These are phyloP conservation scores for Rauvolfia tetraphylla DNA, from an alignment of 257 asterid genomes.

Conservation along the genomic window DNA sequence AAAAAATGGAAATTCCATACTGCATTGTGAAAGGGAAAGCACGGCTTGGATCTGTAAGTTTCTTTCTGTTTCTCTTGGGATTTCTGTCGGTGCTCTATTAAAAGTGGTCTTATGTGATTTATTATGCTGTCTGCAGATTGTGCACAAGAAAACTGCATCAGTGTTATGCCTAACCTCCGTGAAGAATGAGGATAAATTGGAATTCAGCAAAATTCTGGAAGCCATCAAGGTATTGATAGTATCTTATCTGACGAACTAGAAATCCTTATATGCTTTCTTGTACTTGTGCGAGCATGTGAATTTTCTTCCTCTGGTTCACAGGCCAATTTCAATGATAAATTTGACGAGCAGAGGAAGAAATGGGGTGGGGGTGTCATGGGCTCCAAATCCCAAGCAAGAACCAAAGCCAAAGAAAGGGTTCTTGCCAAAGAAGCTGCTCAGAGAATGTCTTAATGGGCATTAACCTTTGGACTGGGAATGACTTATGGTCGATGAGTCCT, in stretches of 20 bases:
- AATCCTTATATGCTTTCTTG: not conserved
- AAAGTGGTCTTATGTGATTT: not conserved
- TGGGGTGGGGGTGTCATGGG: conserved; percentile 56
- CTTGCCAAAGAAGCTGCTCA: conserved; percentile 28
- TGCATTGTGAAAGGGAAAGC: conserved; percentile 36
- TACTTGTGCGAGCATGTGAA: not conserved
- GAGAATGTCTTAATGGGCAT: conserved; percentile 9
- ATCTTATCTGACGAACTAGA: not conserved
- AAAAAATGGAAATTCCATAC: conserved; percentile 48
- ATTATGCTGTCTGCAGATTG: conserved; percentile 10
- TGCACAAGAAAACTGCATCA: conserved; percentile 26
- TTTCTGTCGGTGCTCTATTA: not conserved
- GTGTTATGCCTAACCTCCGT: conserved; percentile 22
- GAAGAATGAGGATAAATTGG: conserved; percentile 25
- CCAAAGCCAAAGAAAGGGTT: conserved; percentile 44
- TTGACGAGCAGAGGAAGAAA: conserved; percentile 36
- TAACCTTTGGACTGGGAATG: not conserved
- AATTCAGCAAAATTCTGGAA: conserved; percentile 25
- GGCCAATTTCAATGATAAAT: conserved; percentile 52
- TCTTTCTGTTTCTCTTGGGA: not conserved
- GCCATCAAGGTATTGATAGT: conserved; percentile 20
- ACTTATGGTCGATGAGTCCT: not conserved
- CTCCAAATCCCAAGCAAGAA: conserved; percentile 43
- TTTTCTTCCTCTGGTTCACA: not conserved
- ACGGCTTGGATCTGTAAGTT: conserved; percentile 21